phyloP scores from a whole-genome alignment of 768 basidiomycete genomes.

The Solioccasus polychromus region DNA sequence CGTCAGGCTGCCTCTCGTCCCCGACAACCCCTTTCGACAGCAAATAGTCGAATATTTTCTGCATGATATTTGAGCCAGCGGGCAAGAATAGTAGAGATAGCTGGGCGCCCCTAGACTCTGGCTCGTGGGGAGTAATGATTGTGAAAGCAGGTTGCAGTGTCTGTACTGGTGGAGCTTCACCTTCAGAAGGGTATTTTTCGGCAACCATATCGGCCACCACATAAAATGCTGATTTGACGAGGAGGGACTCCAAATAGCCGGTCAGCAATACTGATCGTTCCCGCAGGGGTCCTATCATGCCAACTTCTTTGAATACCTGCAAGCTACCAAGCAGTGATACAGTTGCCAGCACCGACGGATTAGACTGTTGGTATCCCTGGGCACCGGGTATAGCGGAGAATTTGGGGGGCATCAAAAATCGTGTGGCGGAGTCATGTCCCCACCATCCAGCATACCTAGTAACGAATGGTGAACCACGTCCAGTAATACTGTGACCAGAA shows the following conservation, averaged over 20 bases:
- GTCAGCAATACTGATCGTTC: slow-evolving; percentile 73
- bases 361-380: slow-evolving; percentile 94
- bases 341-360: slow-evolving; percentile 79
- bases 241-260: slow-evolving; percentile 59
- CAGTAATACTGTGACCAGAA: slow-evolving; percentile 3
- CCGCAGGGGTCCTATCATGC: slow-evolving; percentile 68
- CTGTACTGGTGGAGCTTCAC: slow-evolving; percentile 13
- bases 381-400: slow-evolving; percentile 89
- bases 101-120: slow-evolving; percentile 76
- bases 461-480: slow-evolving; percentile 14
- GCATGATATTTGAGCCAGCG: slow-evolving; percentile 58
- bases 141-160: slow-evolving; percentile 58
- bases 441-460: slow-evolving; percentile 93
- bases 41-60: slow-evolving; percentile 58
- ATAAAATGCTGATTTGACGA: slow-evolving; percentile 64
- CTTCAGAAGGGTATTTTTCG: slow-evolving; percentile 26
- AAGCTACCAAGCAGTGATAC: slow-evolving; percentile 83
- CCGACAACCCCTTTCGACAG: slow-evolving; percentile 76
- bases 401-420: slow-evolving; percentile 84
- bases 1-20: slow-evolving; percentile 88
- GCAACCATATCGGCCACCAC: slow-evolving; percentile 40
- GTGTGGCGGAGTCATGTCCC: slow-evolving; percentile 86
- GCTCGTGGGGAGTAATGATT: slow-evolving; percentile 82
- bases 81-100: slow-evolving; percentile 83
- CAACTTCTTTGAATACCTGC: slow-evolving; percentile 72